Base-by-base conservation (phyloP, 2,329 filamentous ascomycete species). In the Pseudocercospora fijiensis region DNA sequence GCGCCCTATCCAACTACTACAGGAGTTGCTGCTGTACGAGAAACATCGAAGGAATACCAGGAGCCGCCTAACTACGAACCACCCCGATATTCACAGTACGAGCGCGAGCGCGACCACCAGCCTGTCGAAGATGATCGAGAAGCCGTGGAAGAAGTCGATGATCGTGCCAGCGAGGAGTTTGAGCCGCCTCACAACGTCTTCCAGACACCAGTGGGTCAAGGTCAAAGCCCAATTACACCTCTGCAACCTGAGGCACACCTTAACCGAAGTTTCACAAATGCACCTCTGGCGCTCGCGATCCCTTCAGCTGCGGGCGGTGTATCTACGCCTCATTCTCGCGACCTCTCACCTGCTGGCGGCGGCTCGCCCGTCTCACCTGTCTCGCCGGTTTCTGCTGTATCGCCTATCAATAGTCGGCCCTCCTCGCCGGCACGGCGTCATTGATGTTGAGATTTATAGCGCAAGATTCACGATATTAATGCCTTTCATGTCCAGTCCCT, bases 331-430 rank as follows among this genome's bases (percentile, higher is more conserved):
- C 58, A 61, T 13, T 65, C 66, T 5, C 45, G 57, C n/a, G 66
- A 64, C 16, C 61, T 41, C 22, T 65, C 61, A 20, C 64, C 64
- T 24, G 51, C 52, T 33, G 55, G 33, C 37, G 58, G 58, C 13
- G 61, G 49, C 22, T 67, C 66, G n/a, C 63, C 66, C 10, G 61
- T 61, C 26, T 67, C 66, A 28, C 64, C 63, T 11, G 58, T 67
- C 9, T 66, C 65, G 22, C 51, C 62, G 16, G 45, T 67, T 18
- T 67, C 65, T 45, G 62, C 63, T 49, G 60, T 61, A 20, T 62
- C 59, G 51, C 61, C 51, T 20, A 47, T 58, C 26, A 60, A 22
- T 18, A 66, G 61, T 59, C 64, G 61, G 7, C 43, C 59, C 13
- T 59, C 58, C 3, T 64, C 66, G 16, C 47, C 30, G 51, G 63